phyloP scores from a whole-genome alignment of 2,329 filamentous ascomycete genomes.

The Didymella glomerata region DNA sequence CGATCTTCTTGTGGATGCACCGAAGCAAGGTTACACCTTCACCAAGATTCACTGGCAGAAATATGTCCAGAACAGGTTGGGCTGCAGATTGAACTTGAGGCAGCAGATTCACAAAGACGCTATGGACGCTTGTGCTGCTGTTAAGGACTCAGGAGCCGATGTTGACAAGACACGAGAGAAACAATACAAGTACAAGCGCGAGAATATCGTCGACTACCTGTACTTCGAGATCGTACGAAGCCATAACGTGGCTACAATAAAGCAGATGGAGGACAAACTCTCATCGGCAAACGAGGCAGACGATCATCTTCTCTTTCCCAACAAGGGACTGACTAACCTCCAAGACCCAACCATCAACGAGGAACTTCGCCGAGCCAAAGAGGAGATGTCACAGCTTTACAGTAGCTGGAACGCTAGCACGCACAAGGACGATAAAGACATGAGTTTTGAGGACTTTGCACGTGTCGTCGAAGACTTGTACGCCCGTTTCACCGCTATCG shows the following conservation, averaged over 20 bases:
- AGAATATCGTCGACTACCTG: conserved; percentile 70
- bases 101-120: conserved; percentile 47
- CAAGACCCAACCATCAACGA: conserved; percentile 11
- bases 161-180: conserved; percentile 29
- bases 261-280: conserved; percentile 30
- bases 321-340: conserved; percentile 4
- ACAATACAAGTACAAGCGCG: conserved; percentile 30
- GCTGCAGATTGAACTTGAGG: conserved; percentile 63
- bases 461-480: conserved; percentile 31
- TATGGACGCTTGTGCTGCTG: conserved; percentile 36
- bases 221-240: conserved; percentile 63
- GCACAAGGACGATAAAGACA: conserved; percentile 2
- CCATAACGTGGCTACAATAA: conserved; percentile 46
- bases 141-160: conserved; percentile 25
- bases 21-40: conserved; percentile 61
- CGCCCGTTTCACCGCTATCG: conserved; percentile 29
- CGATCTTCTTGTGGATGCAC: conserved; percentile 57
- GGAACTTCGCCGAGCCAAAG: conserved; percentile 21
- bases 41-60: conserved; percentile 55
- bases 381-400: conserved; percentile 9
- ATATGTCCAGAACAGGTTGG: conserved; percentile 63
- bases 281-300: conserved; percentile 32
- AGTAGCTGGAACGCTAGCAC: conserved; percentile 18
- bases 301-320: conserved; percentile 33
- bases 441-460: conserved; percentile 21